Evolutionary conservation across 2,329 filamentous ascomycete species (phyloP).

Genomic region (Trichoderma atroviride): DNA sequence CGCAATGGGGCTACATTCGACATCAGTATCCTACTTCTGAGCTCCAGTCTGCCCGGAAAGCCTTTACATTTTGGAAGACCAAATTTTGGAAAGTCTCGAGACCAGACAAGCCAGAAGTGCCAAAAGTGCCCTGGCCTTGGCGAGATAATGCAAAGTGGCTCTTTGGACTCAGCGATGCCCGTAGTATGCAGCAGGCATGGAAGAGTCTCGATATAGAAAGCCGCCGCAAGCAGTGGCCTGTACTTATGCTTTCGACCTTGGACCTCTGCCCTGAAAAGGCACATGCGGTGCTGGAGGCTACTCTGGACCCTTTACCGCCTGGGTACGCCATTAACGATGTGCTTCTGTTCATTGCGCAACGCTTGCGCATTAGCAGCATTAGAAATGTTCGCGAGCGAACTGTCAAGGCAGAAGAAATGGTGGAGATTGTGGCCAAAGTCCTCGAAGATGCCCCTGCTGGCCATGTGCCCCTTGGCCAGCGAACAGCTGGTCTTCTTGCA

Average conservation of each 20-base stretch:
- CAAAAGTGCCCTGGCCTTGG: constrained; percentile 33
- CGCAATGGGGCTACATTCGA: constrained; percentile 41
- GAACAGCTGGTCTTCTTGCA: constrained; percentile 41
- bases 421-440: constrained; percentile 37
- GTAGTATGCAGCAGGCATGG: constrained; percentile 43
- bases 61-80: constrained; percentile 39
- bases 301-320: constrained; percentile 41
- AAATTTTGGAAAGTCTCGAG: constrained; percentile 32
- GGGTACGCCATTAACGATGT: constrained; percentile 45
- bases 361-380: constrained; percentile 29
- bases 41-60: constrained; percentile 29
- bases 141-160: constrained; percentile 37
- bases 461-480: constrained; percentile 44
- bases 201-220: constrained; percentile 33
- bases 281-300: constrained; percentile 42
- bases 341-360: constrained; percentile 38
- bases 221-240: constrained; percentile 38
- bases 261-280: constrained; percentile 39
- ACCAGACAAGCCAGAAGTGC: constrained; percentile 20
- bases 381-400: constrained; percentile 31
- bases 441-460: constrained; percentile 36
- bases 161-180: constrained; percentile 35
- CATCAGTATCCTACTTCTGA: constrained; percentile 35
- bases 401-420: constrained; percentile 37
- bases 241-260: constrained; percentile 43